Base-by-base conservation (phyloP, 352 stramenopile species). In the Phytophthora quininea region DNA sequence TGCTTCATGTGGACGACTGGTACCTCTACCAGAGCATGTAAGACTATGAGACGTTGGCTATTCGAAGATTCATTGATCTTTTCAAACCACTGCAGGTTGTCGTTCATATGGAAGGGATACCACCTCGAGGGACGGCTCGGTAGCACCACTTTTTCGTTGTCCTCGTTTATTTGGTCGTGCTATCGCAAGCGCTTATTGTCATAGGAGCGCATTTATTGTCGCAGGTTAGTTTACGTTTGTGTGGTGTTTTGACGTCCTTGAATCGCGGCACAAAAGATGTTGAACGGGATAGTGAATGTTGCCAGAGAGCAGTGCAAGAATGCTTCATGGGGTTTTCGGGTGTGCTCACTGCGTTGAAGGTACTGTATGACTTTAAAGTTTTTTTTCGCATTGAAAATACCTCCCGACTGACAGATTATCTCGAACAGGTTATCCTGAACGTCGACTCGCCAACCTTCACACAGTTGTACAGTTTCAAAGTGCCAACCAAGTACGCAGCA, bases 1-100 rank as follows among this genome's bases (percentile, higher is more conserved):
- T 98, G 42, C 66, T 98, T 2, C 92, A 98, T 67, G 83, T 78
- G 6, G 87, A 96, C 48, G 91, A 97, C 52, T 84, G 89, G 66
- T 90, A 98, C 59, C 73, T 98, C 24, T 97, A 97, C 73, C 85
- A 97, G 69, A 98, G 97, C 77, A 97, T 97, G 92, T 92, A 69
- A 7, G 57, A 24, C 19, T 37, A 53, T 12, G 2, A 31, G 42
- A 48, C 19, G n/a, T 7, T 46, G 10, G 29, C 32, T 10, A 4
- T 19, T 50, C 19, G 30, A 74, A 6, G 2, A 46, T 10, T 31
- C 31, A 45, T 15, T 45, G 43, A 45, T 15, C 10, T 49, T 49
- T 45, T 55, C 15, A 55, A 12, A 15, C 32, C n/a, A 32, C 10
- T 31, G 60, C 40, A 95, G 87, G 80, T 61, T 83, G 7, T 96